These are phyloP conservation scores for Fraxinus sp. DNA, from an alignment of 305 asterid genomes.

Conservation along the genomic window DNA sequence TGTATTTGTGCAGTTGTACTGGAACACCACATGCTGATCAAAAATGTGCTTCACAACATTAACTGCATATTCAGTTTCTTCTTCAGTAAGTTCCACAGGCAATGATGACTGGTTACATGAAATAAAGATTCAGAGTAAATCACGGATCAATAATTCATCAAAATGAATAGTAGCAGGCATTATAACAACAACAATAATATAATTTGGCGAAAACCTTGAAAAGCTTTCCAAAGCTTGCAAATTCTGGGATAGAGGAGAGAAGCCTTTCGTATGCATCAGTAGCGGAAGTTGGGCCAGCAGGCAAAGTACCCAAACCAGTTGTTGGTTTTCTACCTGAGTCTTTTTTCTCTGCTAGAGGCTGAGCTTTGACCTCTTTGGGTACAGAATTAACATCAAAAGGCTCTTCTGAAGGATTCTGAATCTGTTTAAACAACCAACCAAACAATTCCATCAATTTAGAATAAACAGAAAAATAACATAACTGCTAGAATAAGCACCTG, in stretches of 20 bases:
- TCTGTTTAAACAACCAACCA: constrained; percentile 38
- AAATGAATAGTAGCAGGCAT: constrained; percentile 7
- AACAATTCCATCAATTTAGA: constrained; percentile 11
- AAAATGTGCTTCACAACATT: constrained; percentile 82
- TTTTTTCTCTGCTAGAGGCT: constrained; percentile 85
- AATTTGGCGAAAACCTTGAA: constrained; percentile 64
- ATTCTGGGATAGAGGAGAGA: constrained; percentile 72
- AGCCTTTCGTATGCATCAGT: constrained; percentile 76
- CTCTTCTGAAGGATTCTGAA: constrained; percentile 72
- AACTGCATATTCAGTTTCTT: constrained; percentile 88
- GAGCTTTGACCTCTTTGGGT: constrained; percentile 81
- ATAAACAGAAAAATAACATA: constrained; percentile 23
- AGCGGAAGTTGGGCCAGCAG: constrained; percentile 61
- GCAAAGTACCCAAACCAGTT: constrained; percentile 70
- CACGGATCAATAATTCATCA: constrained; percentile 25
- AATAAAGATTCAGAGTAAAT: constrained; percentile 17
- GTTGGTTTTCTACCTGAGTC: constrained; percentile 72
- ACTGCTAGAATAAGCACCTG: constrained; percentile 7
- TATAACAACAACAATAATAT: not conserved
- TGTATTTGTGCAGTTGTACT: constrained; percentile 92
- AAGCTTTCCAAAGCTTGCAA: constrained; percentile 74
- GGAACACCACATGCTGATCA: constrained; percentile 73
- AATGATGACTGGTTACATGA: constrained; percentile 62
- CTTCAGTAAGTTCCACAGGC: constrained; percentile 96
- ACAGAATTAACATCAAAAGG: constrained; percentile 77